A percentile compares a stretch with the other conserved stretches of the same genome.
phyloP scores from a whole-genome alignment of 805 yeast genomes.

The Saccharomycopsis guyanensis region DNA sequence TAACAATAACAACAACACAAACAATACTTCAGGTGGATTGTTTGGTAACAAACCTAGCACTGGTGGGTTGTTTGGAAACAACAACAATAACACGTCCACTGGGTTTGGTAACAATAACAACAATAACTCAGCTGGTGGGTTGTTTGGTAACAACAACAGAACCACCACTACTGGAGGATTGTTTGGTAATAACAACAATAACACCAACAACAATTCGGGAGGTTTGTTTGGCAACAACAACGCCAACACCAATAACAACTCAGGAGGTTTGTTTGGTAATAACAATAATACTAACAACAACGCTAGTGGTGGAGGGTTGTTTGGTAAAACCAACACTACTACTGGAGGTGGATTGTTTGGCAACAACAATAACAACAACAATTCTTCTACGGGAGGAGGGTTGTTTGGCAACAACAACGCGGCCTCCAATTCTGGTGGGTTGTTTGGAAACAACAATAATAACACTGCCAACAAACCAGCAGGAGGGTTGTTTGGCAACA shows the following conservation, averaged over 20 bases:
- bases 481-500: conserved; percentile 28
- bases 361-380: conserved; percentile 17
- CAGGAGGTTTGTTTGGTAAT: conserved; percentile 28
- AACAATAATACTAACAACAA: conserved; percentile 21
- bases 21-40: conserved; percentile 28
- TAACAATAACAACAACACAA: conserved; percentile 25
- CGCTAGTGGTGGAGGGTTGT: conserved; percentile 24
- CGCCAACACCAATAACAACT: conserved; percentile 22
- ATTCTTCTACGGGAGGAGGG: conserved; percentile 30
- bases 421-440: conserved; percentile 20
- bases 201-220: conserved; percentile 26
- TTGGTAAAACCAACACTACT: conserved; percentile 26
- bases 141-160: conserved; percentile 30
- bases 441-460: conserved; percentile 26
- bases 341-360: conserved; percentile 26
- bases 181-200: conserved; percentile 34
- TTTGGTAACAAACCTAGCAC: conserved; percentile 35
- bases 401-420: conserved; percentile 27
- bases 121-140: conserved; percentile 28
- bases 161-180: conserved; percentile 27
- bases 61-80: conserved; percentile 26
- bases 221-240: conserved; percentile 36
- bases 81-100: conserved; percentile 27
- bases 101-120: conserved; percentile 37
- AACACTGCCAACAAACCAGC: conserved; percentile 22